Evolutionary conservation across 192 early-diverging fungal species (phyloP), one percentile per base, ranked within the genome.

Genomic region (Coemansia javaensis): DNA sequence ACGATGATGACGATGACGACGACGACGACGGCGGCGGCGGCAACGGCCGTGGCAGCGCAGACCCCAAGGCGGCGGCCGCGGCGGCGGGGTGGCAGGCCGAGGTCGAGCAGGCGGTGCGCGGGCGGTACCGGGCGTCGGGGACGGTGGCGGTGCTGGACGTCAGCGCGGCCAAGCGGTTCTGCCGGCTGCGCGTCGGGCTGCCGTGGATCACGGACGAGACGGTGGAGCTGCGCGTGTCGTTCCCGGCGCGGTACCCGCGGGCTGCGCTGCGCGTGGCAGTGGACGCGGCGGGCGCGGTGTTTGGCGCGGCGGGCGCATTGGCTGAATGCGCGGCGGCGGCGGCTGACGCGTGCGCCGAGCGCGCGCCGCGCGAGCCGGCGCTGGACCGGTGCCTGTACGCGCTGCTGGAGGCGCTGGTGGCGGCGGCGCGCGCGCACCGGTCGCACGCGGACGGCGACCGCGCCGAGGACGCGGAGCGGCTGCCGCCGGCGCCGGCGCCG

Each of bases 141-240:
- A 52, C 49, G 10, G 40, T 65, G 7, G 13, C 32, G 5, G 5
- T 61, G 10, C 34, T 44, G 37, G 44, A 49, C 14, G 28, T 50
- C 2, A 42, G 20, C 31, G 16, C 15, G 11, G 44, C 42, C 14
- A 17, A 24, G 36, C 36, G 69, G 7, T 34, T 37, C 4, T 65
- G 69, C 33, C 17, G 40, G 24, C 32, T 73, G 10, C 31, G 33
- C 0, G 40, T 48, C 3, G 63, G 62, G 5, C 45, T 64, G 14
- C 69, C 69, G 0, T 73, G 69, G 69, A 30, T 60, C 7, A 56
- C 51, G 11, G 47, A 52, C 38, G 57, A 72, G 14, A 59, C 48
- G 4, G 40, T 64, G 7, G 39, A 31, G 12, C 21, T 70, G 16
- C 34, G 37, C 18, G 31, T 54, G 2, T n/a, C 34, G 7, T 70